Base-by-base conservation (phyloP, 768 basidiomycete genomes). In the Cubamyces lactineus region DNA sequence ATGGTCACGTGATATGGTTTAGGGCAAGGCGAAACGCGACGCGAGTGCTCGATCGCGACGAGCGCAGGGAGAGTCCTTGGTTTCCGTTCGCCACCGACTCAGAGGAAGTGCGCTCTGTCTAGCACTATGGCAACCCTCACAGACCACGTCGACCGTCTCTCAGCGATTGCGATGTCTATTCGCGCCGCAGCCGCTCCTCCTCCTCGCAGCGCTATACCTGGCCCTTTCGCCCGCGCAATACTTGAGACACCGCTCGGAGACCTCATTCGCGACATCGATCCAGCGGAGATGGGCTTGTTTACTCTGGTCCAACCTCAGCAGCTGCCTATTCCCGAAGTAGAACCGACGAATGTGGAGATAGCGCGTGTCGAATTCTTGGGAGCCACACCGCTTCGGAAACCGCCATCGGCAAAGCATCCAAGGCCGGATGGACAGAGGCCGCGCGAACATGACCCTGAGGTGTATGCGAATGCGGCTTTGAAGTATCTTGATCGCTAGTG, bases 401-500 rank as follows among this genome's bases (percentile, higher is more conserved):
- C 79, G 59, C 76, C 66, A 68, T 39, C 81, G 73, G 67, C 79
- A 74, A 53, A 77, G 78, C 46, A 78, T 77, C 57, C 61, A 58
- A 61, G 60, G 42, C 64, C 67, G 7, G 70, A 67, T 43, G 73
- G 75, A 17, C 68, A 72, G 40, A 76, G 77, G 45, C 62, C 67
- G 4, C 74, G 72, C 46, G 85, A 86, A 21, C 76, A 82, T 8
- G 86, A 89, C 23, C 89, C 91, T 6, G 90, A 92, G 71, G 79
- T 89, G 15, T 92, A 91, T 72, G 88, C 85, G 0, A 78, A 85
- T 62, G 91, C 91, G 9, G 89, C 91, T 0, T 70, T 89, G 63
- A 91, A 86, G 73, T 91, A 87, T 67, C 78, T 93, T 56, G 86
- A 90, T 70, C 83, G 86, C 71, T 93, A 90, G 90, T 91, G 69